Conservation (phyloP, 2,329 filamentous ascomycete genomes). For the Diplocarpon mali region DNA sequence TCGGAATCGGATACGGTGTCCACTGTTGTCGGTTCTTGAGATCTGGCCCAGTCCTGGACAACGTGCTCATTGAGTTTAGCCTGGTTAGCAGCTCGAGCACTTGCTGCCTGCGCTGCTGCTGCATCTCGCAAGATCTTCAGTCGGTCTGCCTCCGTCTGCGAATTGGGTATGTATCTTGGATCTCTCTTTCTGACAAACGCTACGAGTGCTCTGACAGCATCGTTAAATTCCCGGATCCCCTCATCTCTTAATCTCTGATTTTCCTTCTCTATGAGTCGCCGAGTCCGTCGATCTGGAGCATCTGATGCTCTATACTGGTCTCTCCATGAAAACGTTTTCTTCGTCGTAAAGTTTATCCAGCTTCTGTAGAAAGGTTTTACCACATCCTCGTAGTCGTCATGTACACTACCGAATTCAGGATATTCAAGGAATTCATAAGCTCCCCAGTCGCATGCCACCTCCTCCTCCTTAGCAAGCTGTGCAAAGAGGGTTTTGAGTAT, state of each 20-base stretch:
- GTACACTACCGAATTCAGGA: conserved; percentile 71
- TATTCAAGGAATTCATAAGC: conserved; percentile 52
- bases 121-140: conserved; percentile 68
- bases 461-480: conserved; percentile 70
- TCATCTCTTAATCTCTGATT: conserved; percentile 79
- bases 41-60: conserved; percentile 68
- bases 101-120: conserved; percentile 72
- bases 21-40: conserved; percentile 41
- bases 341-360: conserved; percentile 76
- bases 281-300: conserved; percentile 72
- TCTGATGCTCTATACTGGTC: conserved; percentile 76
- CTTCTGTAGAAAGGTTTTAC: conserved; percentile 70
- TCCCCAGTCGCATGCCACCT: conserved; percentile 60
- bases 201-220: conserved; percentile 76
- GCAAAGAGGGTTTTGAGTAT: conserved; percentile 68
- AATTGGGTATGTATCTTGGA: conserved; percentile 68
- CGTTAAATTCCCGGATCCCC: conserved; percentile 79
- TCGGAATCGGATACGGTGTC: conserved; percentile 40
- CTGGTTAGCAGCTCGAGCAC: conserved; percentile 70
- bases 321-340: conserved; percentile 81
- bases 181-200: conserved; percentile 86
- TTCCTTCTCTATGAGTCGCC: conserved; percentile 88
- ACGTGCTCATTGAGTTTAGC: conserved; percentile 55
- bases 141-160: conserved; percentile 67
- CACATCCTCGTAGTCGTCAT: conserved; percentile 62